These are phyloP conservation scores for Colletotrichum noveboracense DNA, from an alignment of 2,329 filamentous ascomycete species.

Conservation along the genomic window DNA sequence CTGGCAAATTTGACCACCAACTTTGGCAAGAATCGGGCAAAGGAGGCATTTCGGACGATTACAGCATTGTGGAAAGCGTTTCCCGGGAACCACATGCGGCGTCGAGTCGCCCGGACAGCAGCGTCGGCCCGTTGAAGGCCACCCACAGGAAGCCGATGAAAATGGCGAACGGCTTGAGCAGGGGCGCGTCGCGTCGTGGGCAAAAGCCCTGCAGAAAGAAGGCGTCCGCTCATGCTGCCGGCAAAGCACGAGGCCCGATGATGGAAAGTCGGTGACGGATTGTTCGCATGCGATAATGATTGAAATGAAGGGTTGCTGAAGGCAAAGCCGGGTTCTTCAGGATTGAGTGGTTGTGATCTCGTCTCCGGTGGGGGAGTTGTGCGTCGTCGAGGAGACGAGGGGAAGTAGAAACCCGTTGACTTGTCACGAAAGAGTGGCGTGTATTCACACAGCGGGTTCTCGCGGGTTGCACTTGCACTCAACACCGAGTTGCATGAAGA, in stretches of 20 bases:
- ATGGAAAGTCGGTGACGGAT: not conserved
- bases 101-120: conserved; percentile 63
- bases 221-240: conserved; percentile 71
- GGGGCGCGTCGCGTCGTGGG: conserved; percentile 68
- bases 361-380: not conserved
- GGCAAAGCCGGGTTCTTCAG: not conserved
- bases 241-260: conserved; percentile 9
- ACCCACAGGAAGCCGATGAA: conserved; percentile 71
- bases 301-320: not conserved
- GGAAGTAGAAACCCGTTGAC: not conserved
- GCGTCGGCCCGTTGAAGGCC: conserved; percentile 73
- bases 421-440: conserved; percentile 8
- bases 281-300: conserved; percentile 1
- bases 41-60: conserved; percentile 67
- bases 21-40: conserved; percentile 76
- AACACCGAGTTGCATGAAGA: conserved; percentile 9
- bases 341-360: not conserved
- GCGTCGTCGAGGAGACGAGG: not conserved
- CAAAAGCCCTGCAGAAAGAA: conserved; percentile 75
- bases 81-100: conserved; percentile 77
- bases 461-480: not conserved
- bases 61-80: conserved; percentile 86
- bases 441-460: not conserved
- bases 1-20: conserved; percentile 89
- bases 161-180: conserved; percentile 62